Percentiles rank a stretch among this genome's conserved stretches.
Evolutionary conservation across 1,284 basidiomycete species (phyloP).

Genomic region (Mycosarcoma mackinlayi): DNA sequence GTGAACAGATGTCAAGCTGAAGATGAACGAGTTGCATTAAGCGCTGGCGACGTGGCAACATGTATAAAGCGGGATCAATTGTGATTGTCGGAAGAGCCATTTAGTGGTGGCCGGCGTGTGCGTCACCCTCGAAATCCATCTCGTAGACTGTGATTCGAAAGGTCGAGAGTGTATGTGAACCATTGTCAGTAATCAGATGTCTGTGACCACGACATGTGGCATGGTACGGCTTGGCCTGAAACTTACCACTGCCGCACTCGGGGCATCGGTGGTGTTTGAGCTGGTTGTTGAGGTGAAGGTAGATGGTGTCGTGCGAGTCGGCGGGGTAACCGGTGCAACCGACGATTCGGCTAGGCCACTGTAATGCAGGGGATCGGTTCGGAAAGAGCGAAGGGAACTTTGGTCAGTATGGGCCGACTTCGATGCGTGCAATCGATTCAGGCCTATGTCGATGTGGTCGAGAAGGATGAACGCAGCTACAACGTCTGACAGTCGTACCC

Average conservation of each 20-base stretch:
- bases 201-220: no score
- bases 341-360: slow-evolving; percentile 62
- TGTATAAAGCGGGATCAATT: background rate
- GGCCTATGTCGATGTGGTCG: no score
- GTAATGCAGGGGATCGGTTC: no score
- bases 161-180: background rate
- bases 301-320: slow-evolving; percentile 67
- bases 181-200: slow-evolving; percentile 3
- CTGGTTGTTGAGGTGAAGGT: slow-evolving; percentile 61
- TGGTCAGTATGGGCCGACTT: slow-evolving; percentile 1
- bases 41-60: slow-evolving; percentile 18
- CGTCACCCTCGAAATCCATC: slow-evolving; percentile 57
- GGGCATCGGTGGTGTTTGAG: slow-evolving; percentile 64
- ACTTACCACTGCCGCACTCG: slow-evolving; percentile 66
- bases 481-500: no score
- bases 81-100: background rate
- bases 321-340: slow-evolving; percentile 67
- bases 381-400: no score
- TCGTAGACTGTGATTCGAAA: slow-evolving; percentile 51
- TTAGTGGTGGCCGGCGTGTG: slow-evolving; percentile 56
- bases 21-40: slow-evolving; percentile 30
- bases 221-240: background rate
- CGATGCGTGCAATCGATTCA: no score
- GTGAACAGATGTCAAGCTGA: slow-evolving; percentile 9
- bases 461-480: no score